Conservation (phyloP, 2,329 filamentous ascomycete genomes). For the Myriosclerotinia duriaeana region DNA sequence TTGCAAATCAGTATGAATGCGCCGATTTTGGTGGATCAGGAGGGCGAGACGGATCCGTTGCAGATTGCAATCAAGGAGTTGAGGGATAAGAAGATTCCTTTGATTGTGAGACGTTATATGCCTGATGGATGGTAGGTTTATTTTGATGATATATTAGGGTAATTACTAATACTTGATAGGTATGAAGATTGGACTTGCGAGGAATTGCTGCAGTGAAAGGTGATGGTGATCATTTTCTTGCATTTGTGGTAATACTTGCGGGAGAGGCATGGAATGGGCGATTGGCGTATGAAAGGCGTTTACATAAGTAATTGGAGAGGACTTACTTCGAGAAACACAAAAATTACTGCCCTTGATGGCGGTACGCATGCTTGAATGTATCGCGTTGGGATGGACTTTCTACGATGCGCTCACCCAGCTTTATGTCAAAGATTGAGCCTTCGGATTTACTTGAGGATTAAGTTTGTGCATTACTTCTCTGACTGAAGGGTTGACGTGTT, state of each 20-base stretch:
- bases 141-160: neutral
- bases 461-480: neutral
- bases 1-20: conserved; percentile 99
- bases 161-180: conserved; percentile 29
- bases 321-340: conserved; percentile 1
- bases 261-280: conserved; percentile 33
- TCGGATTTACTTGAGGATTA: neutral
- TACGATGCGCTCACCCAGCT: neutral
- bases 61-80: conserved; percentile 98
- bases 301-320: conserved; percentile 12
- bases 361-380: neutral
- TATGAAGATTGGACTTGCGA: conserved; percentile 99
- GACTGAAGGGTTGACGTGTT: too few relatives aligned
- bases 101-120: conserved; percentile 92
- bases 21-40: conserved; percentile 90
- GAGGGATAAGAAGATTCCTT: conserved; percentile 95
- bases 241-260: conserved; percentile 20
- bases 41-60: conserved; percentile 95
- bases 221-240: conserved; percentile 16
- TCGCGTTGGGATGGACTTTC: neutral
- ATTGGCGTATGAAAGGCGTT: conserved; percentile 37
- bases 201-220: conserved; percentile 63
- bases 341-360: neutral
- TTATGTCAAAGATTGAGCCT: neutral
- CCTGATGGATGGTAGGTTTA: conserved; percentile 86